These are phyloP conservation scores for Colletotrichum phormii DNA, from an alignment of 2,329 filamentous ascomycete species.

Conservation along the genomic window DNA sequence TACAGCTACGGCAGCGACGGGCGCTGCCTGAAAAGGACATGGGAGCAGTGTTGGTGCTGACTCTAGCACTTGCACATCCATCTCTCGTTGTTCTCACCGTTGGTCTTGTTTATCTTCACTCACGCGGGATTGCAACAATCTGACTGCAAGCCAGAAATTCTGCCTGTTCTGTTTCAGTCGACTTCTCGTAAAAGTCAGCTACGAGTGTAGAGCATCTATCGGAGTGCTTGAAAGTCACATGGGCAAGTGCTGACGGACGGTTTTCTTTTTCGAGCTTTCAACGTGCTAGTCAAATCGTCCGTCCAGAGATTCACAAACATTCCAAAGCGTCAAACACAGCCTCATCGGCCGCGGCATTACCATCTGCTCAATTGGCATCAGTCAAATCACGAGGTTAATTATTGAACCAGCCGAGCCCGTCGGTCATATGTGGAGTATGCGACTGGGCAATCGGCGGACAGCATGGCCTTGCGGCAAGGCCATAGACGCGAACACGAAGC, in stretches of 20 bases:
- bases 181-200: neutral
- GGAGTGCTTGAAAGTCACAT: neutral
- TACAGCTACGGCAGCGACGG: neutral
- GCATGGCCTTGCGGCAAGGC: neutral
- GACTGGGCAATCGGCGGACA: neutral
- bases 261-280: neutral
- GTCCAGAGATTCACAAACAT: slow-evolving; percentile 6
- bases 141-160: neutral
- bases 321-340: slow-evolving; percentile 22
- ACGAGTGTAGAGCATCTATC: neutral
- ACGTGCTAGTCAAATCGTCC: slow-evolving; percentile 11
- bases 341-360: neutral
- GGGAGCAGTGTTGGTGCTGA: neutral
- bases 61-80: too few relatives aligned
- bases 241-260: neutral
- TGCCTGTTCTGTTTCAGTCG: neutral
- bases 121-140: neutral
- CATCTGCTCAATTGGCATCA: neutral
- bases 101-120: neutral
- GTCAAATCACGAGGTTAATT: neutral
- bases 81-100: neutral
- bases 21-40: neutral
- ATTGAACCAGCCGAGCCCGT: neutral
- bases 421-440: neutral
- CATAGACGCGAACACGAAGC: neutral